Base-by-base conservation (phyloP, 345 rosid species). In the Gossypium arboreum region DNA sequence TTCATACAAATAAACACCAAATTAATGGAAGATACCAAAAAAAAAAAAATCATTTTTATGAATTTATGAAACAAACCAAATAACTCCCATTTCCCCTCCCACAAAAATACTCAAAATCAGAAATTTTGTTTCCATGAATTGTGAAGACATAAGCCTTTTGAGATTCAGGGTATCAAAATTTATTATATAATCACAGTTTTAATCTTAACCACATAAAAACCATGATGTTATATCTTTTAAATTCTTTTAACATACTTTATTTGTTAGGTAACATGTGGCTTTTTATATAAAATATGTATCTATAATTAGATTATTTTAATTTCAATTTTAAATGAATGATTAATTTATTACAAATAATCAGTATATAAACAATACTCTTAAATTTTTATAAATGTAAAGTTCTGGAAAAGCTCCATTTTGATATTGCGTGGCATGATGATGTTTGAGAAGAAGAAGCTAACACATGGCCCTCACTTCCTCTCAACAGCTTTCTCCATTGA, bases 401-500 rank as follows among this genome's bases (percentile, higher is more conserved):
- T 48, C 15, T 34, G 41, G 15, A 12, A 48, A 2, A 11, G 52
- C 52, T 48, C 15, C 15, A 20, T 57, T 57, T 2, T 57, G 10
- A 22, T 20, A 58, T 12, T 3, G 16, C 11, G 12, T 3, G 63
- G 9, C 63, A 24, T 59, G 39, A 24, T 11, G 25, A 24, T 18
- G 8, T 59, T 59, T 59, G 39, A 5, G 73, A 48, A 48, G 41
- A 34, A 34, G 41, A 34, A 34, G 66, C 29, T 68, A 34, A 18
- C 10, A 67, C 16, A 2, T 9, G 29, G 11, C 3, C 17, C 58
- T 54, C 22, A 54, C 58, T n/a, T 17, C 22, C 17, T 45, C 52
- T 43, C 47, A 60, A 61, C 77, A 65, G 22, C 79, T 62, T 69
- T 22, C 43, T 8, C 63, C 68, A 41, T 73, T 61, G 71, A 72